phyloP scores from a whole-genome alignment of 139 green algal species.

The Choricystis sp. region DNA sequence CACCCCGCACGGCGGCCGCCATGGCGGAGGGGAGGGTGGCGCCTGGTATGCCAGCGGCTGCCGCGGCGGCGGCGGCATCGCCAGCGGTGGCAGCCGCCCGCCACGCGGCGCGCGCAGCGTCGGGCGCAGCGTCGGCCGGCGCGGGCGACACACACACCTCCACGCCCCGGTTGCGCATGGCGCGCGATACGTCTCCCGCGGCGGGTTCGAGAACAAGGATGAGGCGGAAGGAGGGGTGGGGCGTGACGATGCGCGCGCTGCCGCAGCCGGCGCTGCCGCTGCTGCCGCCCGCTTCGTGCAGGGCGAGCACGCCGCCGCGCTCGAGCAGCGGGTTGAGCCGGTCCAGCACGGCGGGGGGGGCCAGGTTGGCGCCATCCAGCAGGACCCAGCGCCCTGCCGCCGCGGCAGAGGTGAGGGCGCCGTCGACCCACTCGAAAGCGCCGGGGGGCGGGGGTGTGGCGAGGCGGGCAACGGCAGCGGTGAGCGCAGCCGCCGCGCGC shows the following conservation, averaged over 20 bases:
- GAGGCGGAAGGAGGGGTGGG: conserved; percentile 88
- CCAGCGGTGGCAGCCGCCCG: too few relatives aligned
- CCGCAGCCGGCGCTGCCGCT: too few relatives aligned
- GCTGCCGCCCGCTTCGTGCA: conserved; percentile 85
- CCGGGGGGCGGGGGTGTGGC: conserved; percentile 15
- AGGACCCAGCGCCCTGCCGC: conserved; percentile 81
- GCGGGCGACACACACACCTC: conserved; percentile 66
- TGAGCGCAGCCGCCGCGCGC: background rate
- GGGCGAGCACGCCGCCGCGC: conserved; percentile 55
- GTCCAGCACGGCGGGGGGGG: conserved; percentile 90
- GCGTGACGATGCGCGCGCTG: conserved; percentile 40
- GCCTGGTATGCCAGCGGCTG: background rate
- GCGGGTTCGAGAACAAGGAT: conserved; percentile 75
- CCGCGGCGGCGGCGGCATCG: background rate
- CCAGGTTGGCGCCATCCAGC: conserved; percentile 92
- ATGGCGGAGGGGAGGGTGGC: background rate
- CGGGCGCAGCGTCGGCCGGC: background rate
- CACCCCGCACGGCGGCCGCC: background rate
- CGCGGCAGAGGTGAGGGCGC: conserved; percentile 64
- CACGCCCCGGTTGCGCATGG: conserved; percentile 94
- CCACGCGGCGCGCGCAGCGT: background rate
- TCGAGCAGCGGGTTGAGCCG: conserved; percentile 93
- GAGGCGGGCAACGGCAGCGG: too few relatives aligned
- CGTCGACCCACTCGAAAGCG: conserved; percentile 97
- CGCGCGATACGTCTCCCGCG: conserved; percentile 76